phyloP scores from a whole-genome alignment of 163 green algal genomes.

The Chloromonas sp. region DNA sequence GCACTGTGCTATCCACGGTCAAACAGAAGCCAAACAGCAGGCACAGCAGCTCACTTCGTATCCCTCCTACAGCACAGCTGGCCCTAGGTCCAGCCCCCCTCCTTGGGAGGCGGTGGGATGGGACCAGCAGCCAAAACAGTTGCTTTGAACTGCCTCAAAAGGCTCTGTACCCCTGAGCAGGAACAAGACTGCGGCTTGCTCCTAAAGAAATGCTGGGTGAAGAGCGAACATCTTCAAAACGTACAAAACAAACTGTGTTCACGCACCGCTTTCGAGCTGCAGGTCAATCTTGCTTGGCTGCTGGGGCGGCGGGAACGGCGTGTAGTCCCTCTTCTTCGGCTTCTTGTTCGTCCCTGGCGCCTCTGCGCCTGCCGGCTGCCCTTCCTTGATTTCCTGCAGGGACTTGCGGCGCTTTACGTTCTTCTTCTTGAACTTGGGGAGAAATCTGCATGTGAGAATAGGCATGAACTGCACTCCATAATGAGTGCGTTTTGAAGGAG shows the following conservation, averaged over 20 bases:
- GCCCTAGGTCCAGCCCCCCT: neutral
- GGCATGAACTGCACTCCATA: neutral
- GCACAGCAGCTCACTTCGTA: no score
- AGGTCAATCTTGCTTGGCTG: conserved; percentile 89
- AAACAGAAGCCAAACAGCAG: no score
- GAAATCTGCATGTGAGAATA: conserved; percentile 60
- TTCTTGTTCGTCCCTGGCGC: conserved; percentile 7
- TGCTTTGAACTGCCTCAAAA: neutral
- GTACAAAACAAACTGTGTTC: conserved; percentile 12
- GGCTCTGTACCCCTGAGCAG: neutral
- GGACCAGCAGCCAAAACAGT: neutral
- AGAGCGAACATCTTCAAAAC: neutral
- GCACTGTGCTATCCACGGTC: no score
- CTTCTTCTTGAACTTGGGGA: conserved; percentile 99
- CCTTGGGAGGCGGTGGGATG: neutral
- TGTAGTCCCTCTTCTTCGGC: conserved; percentile 83
- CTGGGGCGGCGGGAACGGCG: conserved; percentile 91
- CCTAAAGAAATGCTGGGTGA: neutral
- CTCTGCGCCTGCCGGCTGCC: neutral
- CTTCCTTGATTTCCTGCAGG: conserved; percentile 27
- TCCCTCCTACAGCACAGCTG: no score
- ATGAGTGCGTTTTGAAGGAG: no score
- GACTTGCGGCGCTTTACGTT: conserved; percentile 90
- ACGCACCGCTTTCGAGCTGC: conserved; percentile 83
- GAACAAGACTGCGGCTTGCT: neutral